Evolutionary conservation across 495 filamentous ascomycete species (phyloP).

Genomic region (Tuber brumale): DNA sequence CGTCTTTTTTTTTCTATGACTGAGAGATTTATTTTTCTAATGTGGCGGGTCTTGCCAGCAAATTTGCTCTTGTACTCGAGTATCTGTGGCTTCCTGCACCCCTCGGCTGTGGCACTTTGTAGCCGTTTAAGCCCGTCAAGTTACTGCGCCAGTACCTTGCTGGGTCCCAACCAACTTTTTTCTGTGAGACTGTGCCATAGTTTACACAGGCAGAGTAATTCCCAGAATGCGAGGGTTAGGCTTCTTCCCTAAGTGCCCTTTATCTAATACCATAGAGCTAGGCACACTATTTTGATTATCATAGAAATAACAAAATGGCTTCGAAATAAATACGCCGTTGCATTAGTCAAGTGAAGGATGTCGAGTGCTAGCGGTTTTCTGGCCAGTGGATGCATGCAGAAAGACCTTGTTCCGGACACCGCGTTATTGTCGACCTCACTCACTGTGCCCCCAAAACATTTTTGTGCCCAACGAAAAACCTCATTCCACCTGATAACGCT

Average conservation of each 20-base stretch:
- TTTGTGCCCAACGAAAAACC: conserved; percentile 38
- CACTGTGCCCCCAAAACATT: conserved; percentile 30
- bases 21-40: neutral
- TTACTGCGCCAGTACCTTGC: neutral
- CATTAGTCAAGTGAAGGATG: neutral
- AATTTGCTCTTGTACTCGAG: neutral
- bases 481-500: conserved; percentile 38
- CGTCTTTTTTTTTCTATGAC: neutral
- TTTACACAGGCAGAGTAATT: neutral
- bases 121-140: neutral
- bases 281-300: neutral
- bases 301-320: neutral
- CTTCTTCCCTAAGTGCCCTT: neutral
- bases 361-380: neutral
- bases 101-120: neutral
- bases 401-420: conserved; percentile 19
- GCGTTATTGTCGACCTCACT: conserved; percentile 23
- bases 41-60: neutral
- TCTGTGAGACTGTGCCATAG: neutral
- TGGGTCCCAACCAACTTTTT: neutral
- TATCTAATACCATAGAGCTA: neutral
- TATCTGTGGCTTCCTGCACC: neutral
- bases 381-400: conserved; percentile 21
- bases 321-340: neutral
- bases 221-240: neutral